A percentile compares a stretch with the other conserved stretches of the same genome.
Conservation (phyloP, 2,329 filamentous ascomycete genomes). For the Paecilomyces sp. region DNA sequence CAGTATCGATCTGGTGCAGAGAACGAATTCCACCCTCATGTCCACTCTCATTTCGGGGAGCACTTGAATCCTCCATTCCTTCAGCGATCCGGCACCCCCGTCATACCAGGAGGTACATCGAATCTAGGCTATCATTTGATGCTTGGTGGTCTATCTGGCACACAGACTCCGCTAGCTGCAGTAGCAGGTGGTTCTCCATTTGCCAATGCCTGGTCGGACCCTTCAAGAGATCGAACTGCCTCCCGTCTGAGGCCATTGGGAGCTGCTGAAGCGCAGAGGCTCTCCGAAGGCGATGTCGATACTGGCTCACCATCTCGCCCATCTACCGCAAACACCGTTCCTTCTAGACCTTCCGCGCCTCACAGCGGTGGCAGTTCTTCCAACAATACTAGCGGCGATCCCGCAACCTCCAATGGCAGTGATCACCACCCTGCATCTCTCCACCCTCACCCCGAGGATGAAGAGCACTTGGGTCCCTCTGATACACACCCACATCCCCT, state of each 20-base stretch:
- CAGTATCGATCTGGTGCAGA: constrained; percentile 21
- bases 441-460: constrained; percentile 6
- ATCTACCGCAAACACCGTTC: constrained; percentile 34
- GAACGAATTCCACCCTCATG: constrained; percentile 17
- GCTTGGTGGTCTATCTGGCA: constrained; percentile 41
- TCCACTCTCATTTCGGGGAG: constrained; percentile 28
- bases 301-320: constrained; percentile 33
- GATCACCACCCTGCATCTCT: constrained; percentile 11
- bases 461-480: constrained; percentile 11
- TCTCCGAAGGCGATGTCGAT: constrained; percentile 26
- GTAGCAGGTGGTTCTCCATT: constrained; percentile 38
- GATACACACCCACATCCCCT: constrained; percentile 21
- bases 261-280: constrained; percentile 10
- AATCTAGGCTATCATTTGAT: constrained; percentile 43
- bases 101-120: constrained; percentile 43
- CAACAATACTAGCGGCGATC: constrained; percentile 20
- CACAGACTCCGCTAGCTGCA: constrained; percentile 42
- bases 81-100: constrained; percentile 39
- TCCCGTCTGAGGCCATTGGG: background rate
- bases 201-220: constrained; percentile 29
- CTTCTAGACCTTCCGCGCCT: constrained; percentile 20
- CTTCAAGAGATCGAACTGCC: constrained; percentile 6
- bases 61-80: constrained; percentile 35
- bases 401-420: constrained; percentile 10
- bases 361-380: constrained; percentile 15